phyloP scores from a whole-genome alignment of 2,329 filamentous ascomycete genomes.

The Sarocladium brachiariae region DNA sequence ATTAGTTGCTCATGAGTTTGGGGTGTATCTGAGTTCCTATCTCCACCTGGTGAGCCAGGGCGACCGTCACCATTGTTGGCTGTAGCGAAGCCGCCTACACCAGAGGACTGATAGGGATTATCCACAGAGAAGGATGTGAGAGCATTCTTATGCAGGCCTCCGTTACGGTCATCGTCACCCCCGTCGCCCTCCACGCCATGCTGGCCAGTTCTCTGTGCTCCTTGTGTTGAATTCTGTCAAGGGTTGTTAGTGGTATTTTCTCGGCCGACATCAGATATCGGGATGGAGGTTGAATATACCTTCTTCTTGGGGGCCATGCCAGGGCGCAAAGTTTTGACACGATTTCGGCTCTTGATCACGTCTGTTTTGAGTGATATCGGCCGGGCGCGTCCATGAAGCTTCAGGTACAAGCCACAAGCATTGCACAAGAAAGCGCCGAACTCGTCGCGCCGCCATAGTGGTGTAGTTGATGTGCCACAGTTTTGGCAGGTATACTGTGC shows the following conservation, averaged over 20 bases:
- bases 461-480: conserved; percentile 90
- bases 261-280: too few species aligned
- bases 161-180: background rate
- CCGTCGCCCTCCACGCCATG: background rate
- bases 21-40: conserved; percentile 61
- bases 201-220: conserved; percentile 38
- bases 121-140: conserved; percentile 75
- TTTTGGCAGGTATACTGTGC: conserved; percentile 94
- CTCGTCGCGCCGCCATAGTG: conserved; percentile 96
- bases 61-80: conserved; percentile 42
- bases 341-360: conserved; percentile 98
- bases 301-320: conserved; percentile 79
- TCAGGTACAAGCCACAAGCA: conserved; percentile 94
- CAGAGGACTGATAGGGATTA: conserved; percentile 56
- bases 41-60: conserved; percentile 42
- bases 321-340: conserved; percentile 79
- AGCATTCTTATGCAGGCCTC: conserved; percentile 38
- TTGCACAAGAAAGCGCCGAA: conserved; percentile 94
- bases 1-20: conserved; percentile 76
- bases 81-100: conserved; percentile 43
- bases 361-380: conserved; percentile 98
- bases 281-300: conserved; percentile 47
- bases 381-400: conserved; percentile 86
- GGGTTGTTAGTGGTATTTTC: too few species aligned
- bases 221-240: too few species aligned